Conservation (phyloP, 148 eudicot genomes). For the Gaultheria prostrata region DNA sequence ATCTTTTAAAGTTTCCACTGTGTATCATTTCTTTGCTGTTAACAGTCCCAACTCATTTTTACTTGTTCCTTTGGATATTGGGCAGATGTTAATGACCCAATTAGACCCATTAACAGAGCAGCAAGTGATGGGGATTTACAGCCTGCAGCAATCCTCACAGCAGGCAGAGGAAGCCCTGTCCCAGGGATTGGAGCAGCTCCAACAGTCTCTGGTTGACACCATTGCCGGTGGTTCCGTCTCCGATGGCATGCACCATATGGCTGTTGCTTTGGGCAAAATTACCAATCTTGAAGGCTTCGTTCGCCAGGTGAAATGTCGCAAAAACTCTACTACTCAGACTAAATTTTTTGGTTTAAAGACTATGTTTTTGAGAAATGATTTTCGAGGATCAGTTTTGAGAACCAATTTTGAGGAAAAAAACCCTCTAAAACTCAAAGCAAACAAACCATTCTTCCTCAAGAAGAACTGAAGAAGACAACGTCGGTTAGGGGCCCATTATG, state of each 20-base stretch:
- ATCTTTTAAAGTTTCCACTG: neutral
- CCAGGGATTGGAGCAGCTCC: constrained; percentile 82
- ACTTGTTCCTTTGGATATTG: neutral
- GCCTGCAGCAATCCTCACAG: constrained; percentile 76
- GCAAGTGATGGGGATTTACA: constrained; percentile 73
- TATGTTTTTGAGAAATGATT: no score
- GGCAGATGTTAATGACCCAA: constrained; percentile 67
- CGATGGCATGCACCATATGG: constrained; percentile 90
- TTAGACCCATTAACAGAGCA: constrained; percentile 84
- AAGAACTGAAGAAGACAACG: neutral
- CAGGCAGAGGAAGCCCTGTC: constrained; percentile 88
- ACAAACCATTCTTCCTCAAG: neutral
- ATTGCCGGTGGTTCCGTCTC: constrained; percentile 52
- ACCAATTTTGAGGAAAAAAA: no score
- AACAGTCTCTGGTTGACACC: constrained; percentile 77
- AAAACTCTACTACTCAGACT: no score
- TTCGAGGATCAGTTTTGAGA: neutral
- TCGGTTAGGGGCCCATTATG: constrained; percentile 11
- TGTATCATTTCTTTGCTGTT: neutral
- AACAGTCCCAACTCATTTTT: neutral
- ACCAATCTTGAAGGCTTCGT: constrained; percentile 87
- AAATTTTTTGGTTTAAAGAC: neutral
- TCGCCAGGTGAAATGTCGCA: constrained; percentile 54
- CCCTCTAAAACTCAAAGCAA: no score
- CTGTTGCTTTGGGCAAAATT: constrained; percentile 79